Percentiles rank a stretch among this genome's conserved stretches.
phyloP scores from a whole-genome alignment of 805 yeast species.

The Candida hispaniensis region DNA sequence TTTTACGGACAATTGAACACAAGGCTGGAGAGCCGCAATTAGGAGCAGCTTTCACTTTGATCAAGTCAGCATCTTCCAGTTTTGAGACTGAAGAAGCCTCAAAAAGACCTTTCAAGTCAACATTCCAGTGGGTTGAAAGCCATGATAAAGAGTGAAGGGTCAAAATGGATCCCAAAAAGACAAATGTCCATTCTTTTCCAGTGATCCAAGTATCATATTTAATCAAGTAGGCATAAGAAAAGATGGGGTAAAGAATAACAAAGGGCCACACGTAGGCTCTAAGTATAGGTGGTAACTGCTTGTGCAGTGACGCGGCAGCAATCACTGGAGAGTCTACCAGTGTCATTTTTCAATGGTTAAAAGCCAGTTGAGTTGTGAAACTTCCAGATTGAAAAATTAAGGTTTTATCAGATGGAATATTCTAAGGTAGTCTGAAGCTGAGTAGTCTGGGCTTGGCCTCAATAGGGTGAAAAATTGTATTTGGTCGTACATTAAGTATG shows the following conservation, averaged over 20 bases:
- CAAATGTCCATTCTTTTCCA: slow-evolving; percentile 94
- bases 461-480: too few relatives aligned
- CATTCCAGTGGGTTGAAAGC: slow-evolving; percentile 92
- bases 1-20: slow-evolving; percentile 43
- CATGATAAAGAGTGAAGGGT: slow-evolving; percentile 66
- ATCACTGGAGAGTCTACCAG: slow-evolving; percentile 66
- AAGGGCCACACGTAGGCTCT: slow-evolving; percentile 83
- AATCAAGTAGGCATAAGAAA: slow-evolving; percentile 49
- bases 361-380: too few relatives aligned
- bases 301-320: slow-evolving; percentile 60
- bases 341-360: slow-evolving; percentile 6
- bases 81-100: slow-evolving; percentile 47
- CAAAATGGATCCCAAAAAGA: slow-evolving; percentile 61
- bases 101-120: slow-evolving; percentile 55
- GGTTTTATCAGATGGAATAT: too few relatives aligned
- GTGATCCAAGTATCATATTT: slow-evolving; percentile 73
- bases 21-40: slow-evolving; percentile 82
- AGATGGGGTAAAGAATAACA: slow-evolving; percentile 57
- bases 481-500: too few relatives aligned
- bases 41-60: slow-evolving; percentile 70
- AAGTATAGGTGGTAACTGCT: slow-evolving; percentile 46
- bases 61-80: slow-evolving; percentile 55
- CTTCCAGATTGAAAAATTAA: too few relatives aligned
- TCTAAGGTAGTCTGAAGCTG: too few relatives aligned
- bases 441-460: too few relatives aligned